Evolutionary conservation across 345 rosid genomes (phyloP), one percentile per base, ranked within the genome.

Genomic region (Leavenworthia alabamica): DNA sequence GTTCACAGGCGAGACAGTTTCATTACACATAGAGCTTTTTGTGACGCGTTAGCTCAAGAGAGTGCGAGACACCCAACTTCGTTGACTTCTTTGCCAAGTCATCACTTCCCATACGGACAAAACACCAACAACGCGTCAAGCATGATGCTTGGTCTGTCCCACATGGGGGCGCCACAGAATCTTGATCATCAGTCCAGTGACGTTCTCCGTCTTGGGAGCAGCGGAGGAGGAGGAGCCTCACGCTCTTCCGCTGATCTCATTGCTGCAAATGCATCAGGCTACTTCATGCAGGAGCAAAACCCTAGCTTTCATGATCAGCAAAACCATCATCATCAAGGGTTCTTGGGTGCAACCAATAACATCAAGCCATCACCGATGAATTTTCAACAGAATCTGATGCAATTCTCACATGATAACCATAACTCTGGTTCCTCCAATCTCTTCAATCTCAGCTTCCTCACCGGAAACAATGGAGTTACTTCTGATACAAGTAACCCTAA

Each of bases 1-100:
- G 23, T 11, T 53, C 48, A 66, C 82, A 86, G 94, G 80, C 82
- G 94, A 6, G 94, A 86, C 66, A 86, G 90, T 68, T 86, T 86
- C 47, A 84, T 86, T 62, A 83, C 94, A 11, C 94, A 86, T 66
- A 76, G 94, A 49, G 94, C 94, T 19, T 86, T 86, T 62, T 86
- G 94, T 52, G 94, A 86, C 62, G 94, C 94, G 37, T 63, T 86
- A 55, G 94, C 94, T 74, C 90, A 82, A 54, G 90, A 86, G 66
- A 83, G 85, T 76, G 86, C 86, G 6, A 80, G 94, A 54, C 86
- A 83, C 68, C 86, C 87, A 43, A 77, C 87, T 13, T 62, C 66
- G 16, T 77, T 82, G 73, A 80, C 68, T 72, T 66, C 84, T 19
- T 72, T 84, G 61, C 66, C 75, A 64, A 76, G 84, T 17, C 77